Evolutionary conservation across 208 protist species (phyloP), one percentile per base, ranked within the genome.

Genomic region (Lotmaria passim): DNA sequence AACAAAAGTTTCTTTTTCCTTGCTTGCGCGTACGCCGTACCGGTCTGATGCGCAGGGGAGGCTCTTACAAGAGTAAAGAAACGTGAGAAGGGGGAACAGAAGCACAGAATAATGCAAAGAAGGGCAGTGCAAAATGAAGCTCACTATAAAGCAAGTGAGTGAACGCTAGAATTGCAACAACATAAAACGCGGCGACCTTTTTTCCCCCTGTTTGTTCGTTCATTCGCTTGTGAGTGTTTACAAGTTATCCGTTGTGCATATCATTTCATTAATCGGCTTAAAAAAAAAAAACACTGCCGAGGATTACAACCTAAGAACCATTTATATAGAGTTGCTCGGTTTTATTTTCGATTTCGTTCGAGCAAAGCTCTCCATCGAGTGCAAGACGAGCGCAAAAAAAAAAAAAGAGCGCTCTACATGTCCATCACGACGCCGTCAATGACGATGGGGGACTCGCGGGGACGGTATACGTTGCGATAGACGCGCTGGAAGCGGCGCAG

Each of bases 371-470:
- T 39, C 36, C 36, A 39, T 39, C 36, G 36, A 6, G 36, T 39
- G 8, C 6, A 12, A 12, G 8, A 51, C 46, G 2, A 43, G 24
- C 34, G 11, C 26, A 19, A 43, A 38, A 34, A 21, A 15, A 48
- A 34, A 51, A 36, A 36, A 36, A 15, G 28, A 7, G 17, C 43
- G 43, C 1, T 52, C 79, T 58, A 93, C 39, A 94, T 63, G 34
- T 95, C 90, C 73, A 87, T 91, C 15, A 75, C n/a, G 55, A 91
- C 85, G 31, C 87, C 90, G 51, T 93, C 82, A 79, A 95, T 86
- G 31, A 95, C 68, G 39, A 95, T 89, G 1, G 86, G 86, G 19
- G 55, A 52, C 26, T 93, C 87, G 7, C 76, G 74, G 0, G 90
- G 90, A 12, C 83, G 78, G 75, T 88, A 83, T 2, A 86, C 78